Base-by-base conservation (phyloP, 2,329 filamentous ascomycete genomes). In the Penicillium freii region DNA sequence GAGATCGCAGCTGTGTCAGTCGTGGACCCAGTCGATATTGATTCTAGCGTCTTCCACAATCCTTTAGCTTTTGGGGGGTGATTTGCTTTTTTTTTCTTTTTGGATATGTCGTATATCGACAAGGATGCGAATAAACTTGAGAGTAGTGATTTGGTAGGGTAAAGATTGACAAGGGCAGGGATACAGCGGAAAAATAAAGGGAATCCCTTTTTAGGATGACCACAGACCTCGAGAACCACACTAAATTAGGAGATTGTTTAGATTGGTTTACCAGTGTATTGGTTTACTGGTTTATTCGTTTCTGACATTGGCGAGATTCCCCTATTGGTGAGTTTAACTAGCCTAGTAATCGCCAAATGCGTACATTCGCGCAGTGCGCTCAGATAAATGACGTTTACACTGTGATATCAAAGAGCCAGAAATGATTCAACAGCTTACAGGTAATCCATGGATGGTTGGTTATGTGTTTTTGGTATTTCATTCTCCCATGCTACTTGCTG, bases 41-140 rank as follows among this genome's bases (percentile, higher is more conserved):
- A 19, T 56, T 56, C 54, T 57, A 57, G 49, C 36, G 42, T 57
- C 38, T 53, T 57, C 54, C 48, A 53, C 46, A 5, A 25, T 27
- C 11, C 8, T 34, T 33, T 46, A 33, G 31, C 13, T 19, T 19
- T 10, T 13, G 10, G 5, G 13, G 5, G 17, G 0, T 8, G 3
- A 38, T 38, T 19, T 38, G 8, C 15, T n/a, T n/a, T 19, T 21
- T 21, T 8, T n/a, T 19, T 8, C 8, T 19, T 15, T 21, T 21
- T 21, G 11, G 25, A 19, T 56, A 17, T 21, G 3, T 5, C 17
- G 54, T 52, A 15, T 15, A 5, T 4, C 10, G 54, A 40, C 54
- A 51, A 25, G 54, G 48, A 45, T 52, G 31, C 19, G 44, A n/a
- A 36, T 25, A 25, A 23, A 36, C 21, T 47, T 5, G 25, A 15